phyloP scores from a whole-genome alignment of 306 rosid genomes.

The Medicago arabica region DNA sequence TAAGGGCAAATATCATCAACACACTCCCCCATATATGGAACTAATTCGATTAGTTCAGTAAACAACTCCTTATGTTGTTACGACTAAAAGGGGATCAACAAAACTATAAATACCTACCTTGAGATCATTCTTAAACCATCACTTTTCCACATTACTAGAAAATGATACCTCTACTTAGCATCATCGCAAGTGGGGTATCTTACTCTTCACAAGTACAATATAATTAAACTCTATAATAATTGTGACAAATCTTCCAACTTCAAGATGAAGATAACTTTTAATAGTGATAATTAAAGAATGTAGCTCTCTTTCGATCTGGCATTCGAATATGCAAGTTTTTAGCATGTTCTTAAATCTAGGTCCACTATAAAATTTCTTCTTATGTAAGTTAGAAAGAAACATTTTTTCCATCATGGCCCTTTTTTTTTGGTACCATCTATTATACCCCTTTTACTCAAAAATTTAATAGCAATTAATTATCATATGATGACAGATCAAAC shows the following conservation, averaged over 20 bases:
- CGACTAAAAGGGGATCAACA: too few relatives aligned
- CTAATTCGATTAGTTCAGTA: too few relatives aligned
- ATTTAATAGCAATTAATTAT: background rate
- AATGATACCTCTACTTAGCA: too few relatives aligned
- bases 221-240: too few relatives aligned
- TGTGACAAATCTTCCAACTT: slow-evolving; percentile 27
- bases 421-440: background rate
- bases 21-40: too few relatives aligned
- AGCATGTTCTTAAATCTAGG: slow-evolving; percentile 30
- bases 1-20: too few relatives aligned
- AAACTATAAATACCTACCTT: too few relatives aligned
- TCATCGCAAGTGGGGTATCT: too few relatives aligned
- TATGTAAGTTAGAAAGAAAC: slow-evolving; percentile 22
- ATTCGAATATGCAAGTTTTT: slow-evolving; percentile 23
- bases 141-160: too few relatives aligned
- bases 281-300: slow-evolving; percentile 31
- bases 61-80: too few relatives aligned
- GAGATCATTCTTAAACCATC: too few relatives aligned
- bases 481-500: slow-evolving; percentile 2
- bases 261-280: slow-evolving; percentile 40
- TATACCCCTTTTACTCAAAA: background rate
- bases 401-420: slow-evolving; percentile 17
- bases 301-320: slow-evolving; percentile 24
- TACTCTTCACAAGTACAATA: too few relatives aligned
- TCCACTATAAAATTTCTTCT: slow-evolving; percentile 38